Base-by-base conservation (phyloP, 495 filamentous ascomycete genomes). In the Penicillium lagena region DNA sequence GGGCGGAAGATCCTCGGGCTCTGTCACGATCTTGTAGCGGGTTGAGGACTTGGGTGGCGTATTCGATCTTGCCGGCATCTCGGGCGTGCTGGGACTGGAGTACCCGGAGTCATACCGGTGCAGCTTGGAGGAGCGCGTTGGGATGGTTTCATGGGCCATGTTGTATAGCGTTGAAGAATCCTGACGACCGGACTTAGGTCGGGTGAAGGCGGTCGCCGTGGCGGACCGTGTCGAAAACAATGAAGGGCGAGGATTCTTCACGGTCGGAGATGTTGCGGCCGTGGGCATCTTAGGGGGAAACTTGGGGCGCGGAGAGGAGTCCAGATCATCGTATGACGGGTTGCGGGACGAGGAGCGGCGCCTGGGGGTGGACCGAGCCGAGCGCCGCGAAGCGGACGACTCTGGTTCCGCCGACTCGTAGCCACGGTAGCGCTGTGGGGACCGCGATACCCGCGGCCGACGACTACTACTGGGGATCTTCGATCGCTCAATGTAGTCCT, bases 71-170 rank as follows among this genome's bases (percentile, higher is more conserved):
- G 32, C 10, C 2, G 47, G 39, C 44, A 65, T 61, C 17, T 73
- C 69, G 10, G 71, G 62, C 1, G 68, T 71, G 30, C 57, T 59
- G 33, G 71, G 63, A 43, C 68, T 73, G 9, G 67, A 73, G 43
- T 73, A 71, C 9, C 69, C 69, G 5, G 72, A 75, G 35, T 77
- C 73, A 22, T 68, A 54, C 40, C 60, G 55, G 6, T 72, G 46
- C 12, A 62, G 46, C 42, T 62, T 71, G 6, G 70, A 60, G 12
- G 70, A 45, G 7, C 68, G 67, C 27, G 49, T 33, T 9, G 63
- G 56, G 12, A 51, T 32, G 7, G 51, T 35, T 14, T 55, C 45
- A 13, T 47, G 50, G 14, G 45, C 52, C 62, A 62, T 66, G 14
- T 51, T 37, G 14, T 51, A 31, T 30, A 65, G 55, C 9, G 31